phyloP scores from a whole-genome alignment of 176 grass and related monocot species.

The Juncus effusus region DNA sequence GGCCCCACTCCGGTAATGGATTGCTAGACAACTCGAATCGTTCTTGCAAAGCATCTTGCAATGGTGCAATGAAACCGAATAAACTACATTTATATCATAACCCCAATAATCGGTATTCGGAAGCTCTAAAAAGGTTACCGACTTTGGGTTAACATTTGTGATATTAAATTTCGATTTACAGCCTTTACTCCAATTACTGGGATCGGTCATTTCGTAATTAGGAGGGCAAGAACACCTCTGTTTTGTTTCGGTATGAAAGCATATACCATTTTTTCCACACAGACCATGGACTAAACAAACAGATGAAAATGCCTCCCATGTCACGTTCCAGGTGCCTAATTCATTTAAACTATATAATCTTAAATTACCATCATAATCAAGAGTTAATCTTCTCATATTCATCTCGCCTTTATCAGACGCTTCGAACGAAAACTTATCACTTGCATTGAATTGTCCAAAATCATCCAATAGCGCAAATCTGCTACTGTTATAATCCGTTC shows the following conservation, averaged over 20 bases:
- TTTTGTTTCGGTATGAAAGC: neutral
- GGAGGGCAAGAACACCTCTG: slow-evolving; percentile 13
- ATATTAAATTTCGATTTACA: slow-evolving; percentile 15
- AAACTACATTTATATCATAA: slow-evolving; percentile 40
- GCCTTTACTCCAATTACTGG: slow-evolving; percentile 29
- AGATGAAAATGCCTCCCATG: neutral
- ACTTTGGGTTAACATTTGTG: neutral
- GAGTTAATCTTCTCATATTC: slow-evolving; percentile 20
- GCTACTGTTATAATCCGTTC: slow-evolving; percentile 37
- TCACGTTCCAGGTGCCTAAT: slow-evolving; percentile 1
- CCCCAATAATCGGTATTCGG: slow-evolving; percentile 57
- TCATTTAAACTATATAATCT: slow-evolving; percentile 25
- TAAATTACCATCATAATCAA: slow-evolving; percentile 31
- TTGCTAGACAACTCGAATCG: slow-evolving; percentile 33
- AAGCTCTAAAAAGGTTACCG: slow-evolving; percentile 20
- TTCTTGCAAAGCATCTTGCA: slow-evolving; percentile 25
- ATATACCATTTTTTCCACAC: slow-evolving; percentile 28
- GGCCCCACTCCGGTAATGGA: slow-evolving; percentile 37
- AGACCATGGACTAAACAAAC: neutral
- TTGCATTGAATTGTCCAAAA: slow-evolving; percentile 20
- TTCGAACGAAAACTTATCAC: slow-evolving; percentile 20
- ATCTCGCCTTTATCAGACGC: slow-evolving; percentile 30
- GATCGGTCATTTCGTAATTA: slow-evolving; percentile 10
- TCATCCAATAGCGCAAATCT: slow-evolving; percentile 14
- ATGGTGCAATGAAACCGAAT: neutral